Evolutionary conservation across 192 early-diverging fungal genomes (phyloP).

Genomic region (Backusella mclennaniae): DNA sequence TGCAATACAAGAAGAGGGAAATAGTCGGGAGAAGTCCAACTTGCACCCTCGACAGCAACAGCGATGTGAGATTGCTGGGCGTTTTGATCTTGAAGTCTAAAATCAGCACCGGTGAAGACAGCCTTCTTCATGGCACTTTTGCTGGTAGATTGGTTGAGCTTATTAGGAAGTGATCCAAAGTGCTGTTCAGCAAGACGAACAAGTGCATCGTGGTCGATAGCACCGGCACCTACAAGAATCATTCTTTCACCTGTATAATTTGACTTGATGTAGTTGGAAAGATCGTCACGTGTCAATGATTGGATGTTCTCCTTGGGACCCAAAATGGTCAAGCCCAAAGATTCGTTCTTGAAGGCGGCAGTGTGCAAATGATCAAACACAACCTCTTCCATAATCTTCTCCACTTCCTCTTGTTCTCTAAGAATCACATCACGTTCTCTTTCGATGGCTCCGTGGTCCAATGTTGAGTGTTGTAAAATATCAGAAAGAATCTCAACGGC

Average conservation of each 20-base stretch:
- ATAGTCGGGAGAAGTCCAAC: conserved; percentile 95
- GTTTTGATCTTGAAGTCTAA: conserved; percentile 71
- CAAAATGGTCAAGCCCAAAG: conserved; percentile 91
- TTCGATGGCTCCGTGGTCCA: conserved; percentile 84
- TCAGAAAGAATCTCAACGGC: conserved; percentile 95
- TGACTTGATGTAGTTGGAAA: conserved; percentile 84
- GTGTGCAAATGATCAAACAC: conserved; percentile 99
- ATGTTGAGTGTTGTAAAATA: conserved; percentile 84
- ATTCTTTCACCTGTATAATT: conserved; percentile 98
- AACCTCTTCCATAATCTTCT: conserved; percentile 96
- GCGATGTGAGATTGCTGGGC: conserved; percentile 94
- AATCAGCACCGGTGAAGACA: conserved; percentile 87
- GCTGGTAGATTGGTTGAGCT: neutral
- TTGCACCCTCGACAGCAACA: conserved; percentile 94
- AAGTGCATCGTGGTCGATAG: conserved; percentile 89
- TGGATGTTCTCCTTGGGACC: conserved; percentile 94
- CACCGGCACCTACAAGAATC: conserved; percentile 94
- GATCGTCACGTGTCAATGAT: conserved; percentile 82
- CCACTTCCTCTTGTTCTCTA: conserved; percentile 90
- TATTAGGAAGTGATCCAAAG: conserved; percentile 75
- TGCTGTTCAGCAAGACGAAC: conserved; percentile 91
- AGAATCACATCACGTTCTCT: conserved; percentile 97
- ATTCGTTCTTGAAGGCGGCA: conserved; percentile 86
- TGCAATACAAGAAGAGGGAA: conserved; percentile 94
- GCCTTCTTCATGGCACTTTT: conserved; percentile 55